Conservation (phyloP, 2,329 filamentous ascomycete genomes). For the Aspergillus sp. region DNA sequence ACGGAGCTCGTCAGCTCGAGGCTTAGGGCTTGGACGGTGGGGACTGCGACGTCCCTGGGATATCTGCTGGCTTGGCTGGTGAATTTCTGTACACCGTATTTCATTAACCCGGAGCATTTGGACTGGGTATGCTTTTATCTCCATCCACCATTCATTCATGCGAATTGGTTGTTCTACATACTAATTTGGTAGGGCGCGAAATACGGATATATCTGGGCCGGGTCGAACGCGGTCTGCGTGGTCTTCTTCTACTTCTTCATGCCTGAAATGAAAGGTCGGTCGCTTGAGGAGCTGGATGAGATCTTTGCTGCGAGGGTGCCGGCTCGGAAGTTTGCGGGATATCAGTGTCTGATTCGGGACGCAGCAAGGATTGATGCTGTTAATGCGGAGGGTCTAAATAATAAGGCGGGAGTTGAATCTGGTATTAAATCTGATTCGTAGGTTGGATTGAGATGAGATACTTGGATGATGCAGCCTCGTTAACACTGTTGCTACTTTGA, state of each 20-base stretch:
- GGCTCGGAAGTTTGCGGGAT: neutral
- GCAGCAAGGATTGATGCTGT: too few species aligned
- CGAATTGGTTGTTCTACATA: too few species aligned
- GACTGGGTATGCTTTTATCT: constrained; percentile 23
- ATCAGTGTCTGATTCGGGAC: too few species aligned
- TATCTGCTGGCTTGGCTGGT: neutral
- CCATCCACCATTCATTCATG: too few species aligned
- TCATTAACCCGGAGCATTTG: constrained; percentile 39
- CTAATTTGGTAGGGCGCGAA: constrained; percentile 20
- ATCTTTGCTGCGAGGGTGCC: neutral
- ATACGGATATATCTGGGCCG: constrained; percentile 30
- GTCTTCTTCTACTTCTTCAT: constrained; percentile 28
- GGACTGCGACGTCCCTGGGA: neutral
- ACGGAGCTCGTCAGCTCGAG: neutral
- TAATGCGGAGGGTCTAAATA: too few species aligned
- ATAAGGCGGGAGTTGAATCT: too few species aligned
- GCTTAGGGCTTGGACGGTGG: neutral
- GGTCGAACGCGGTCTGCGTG: constrained; percentile 15
- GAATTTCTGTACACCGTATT: constrained; percentile 37
- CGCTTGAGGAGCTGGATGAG: constrained; percentile 32
- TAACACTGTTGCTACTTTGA: too few species aligned
- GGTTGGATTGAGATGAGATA: too few species aligned
- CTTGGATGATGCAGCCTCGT: too few species aligned
- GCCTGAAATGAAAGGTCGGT: constrained; percentile 32
- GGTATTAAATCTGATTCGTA: too few species aligned